Evolutionary conservation across 106 monocot species (phyloP).

Genomic region (Dactylorhiza incarnata): DNA sequence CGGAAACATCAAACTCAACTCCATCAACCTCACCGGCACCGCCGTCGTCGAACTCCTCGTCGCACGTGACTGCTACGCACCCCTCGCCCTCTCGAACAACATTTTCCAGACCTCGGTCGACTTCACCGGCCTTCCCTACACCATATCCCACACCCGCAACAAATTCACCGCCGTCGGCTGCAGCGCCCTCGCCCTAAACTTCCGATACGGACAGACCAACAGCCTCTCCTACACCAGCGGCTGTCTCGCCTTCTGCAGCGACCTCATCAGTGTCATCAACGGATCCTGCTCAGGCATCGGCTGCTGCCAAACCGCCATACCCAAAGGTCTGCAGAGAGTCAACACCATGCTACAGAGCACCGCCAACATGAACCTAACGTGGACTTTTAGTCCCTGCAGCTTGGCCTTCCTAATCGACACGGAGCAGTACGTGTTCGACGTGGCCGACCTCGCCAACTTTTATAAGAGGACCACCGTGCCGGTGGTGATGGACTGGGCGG

Average conservation of each 20-base stretch:
- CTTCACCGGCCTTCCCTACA: constrained; percentile 19
- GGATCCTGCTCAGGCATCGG: constrained; percentile 45
- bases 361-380: constrained; percentile 1
- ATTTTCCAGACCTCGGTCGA: not conserved
- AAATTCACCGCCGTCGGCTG: constrained; percentile 51
- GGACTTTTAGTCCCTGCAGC: constrained; percentile 29
- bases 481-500: constrained; percentile 29
- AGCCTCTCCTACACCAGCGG: constrained; percentile 13
- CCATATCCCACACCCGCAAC: constrained; percentile 32
- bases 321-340: constrained; percentile 19
- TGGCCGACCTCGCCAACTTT: constrained; percentile 6
- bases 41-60: not conserved
- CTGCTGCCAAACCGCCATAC: constrained; percentile 48
- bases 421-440: constrained; percentile 13
- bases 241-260: constrained; percentile 34
- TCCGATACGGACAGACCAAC: not conserved
- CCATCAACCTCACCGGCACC: not conserved
- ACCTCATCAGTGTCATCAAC: not conserved
- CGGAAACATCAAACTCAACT: no score
- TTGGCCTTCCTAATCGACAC: constrained; percentile 23
- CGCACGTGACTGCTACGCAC: not conserved
- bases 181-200: constrained; percentile 30
- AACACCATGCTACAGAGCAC: not conserved
- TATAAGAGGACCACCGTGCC: not conserved
- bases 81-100: not conserved